Evolutionary conservation across 768 basidiomycete species (phyloP).

Genomic region (Omphalotus guepiniiformis): DNA sequence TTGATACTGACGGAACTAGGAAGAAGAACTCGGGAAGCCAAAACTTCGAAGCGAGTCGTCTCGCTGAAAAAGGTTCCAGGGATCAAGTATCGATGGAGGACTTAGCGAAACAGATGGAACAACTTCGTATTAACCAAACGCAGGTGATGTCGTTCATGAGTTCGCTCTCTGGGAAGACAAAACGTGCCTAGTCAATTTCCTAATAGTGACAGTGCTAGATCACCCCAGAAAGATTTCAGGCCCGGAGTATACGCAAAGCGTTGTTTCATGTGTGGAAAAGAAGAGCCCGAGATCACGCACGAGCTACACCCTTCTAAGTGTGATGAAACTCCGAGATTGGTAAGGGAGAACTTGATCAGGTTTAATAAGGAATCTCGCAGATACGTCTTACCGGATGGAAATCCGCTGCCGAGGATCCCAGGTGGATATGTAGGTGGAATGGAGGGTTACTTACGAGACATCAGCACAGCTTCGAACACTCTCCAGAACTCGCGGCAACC

Average conservation of each 20-base stretch:
- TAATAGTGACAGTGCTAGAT: neutral
- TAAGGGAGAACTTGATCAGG: neutral
- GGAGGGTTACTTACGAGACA: neutral
- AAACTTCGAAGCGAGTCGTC: neutral
- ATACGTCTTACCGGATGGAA: neutral
- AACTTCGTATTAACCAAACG: too few relatives aligned
- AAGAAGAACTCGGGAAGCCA: neutral
- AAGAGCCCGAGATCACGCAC: neutral
- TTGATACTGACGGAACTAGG: neutral
- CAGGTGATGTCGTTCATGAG: too few relatives aligned
- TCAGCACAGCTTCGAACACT: neutral
- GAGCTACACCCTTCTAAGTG: neutral
- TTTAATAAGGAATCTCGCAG: neutral
- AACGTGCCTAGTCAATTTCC: too few relatives aligned
- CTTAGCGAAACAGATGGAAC: neutral
- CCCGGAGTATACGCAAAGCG: neutral
- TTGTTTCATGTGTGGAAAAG: conserved; percentile 3
- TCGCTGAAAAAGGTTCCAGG: neutral
- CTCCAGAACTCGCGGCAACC: too few relatives aligned
- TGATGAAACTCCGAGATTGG: neutral
- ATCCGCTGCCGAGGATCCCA: neutral
- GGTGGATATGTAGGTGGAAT: neutral
- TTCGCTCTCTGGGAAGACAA: too few relatives aligned
- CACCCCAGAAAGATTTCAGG: neutral
- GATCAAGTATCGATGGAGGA: neutral